Base-by-base conservation (phyloP, 2,329 filamentous ascomycete genomes). In the Colletotrichum falcatum region DNA sequence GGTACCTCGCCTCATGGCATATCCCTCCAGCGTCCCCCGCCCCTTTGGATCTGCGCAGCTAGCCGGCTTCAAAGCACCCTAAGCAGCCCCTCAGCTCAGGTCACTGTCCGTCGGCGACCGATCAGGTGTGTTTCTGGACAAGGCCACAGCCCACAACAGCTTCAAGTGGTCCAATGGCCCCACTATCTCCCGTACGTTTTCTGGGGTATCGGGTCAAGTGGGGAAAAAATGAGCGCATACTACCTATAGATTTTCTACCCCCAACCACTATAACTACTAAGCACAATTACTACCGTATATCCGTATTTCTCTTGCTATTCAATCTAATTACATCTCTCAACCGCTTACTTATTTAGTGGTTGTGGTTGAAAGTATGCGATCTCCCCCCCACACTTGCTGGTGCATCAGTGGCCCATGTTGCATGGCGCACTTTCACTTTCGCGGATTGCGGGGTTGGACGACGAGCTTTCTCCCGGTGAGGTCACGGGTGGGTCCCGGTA, bases 371-470 rank as follows among this genome's bases (percentile, higher is more conserved):
- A n/a, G n/a, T n/a, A n/a, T n/a, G n/a, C n/a, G n/a, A n/a, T n/a
- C n/a, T n/a, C n/a, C n/a, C n/a, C n/a, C n/a, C n/a, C n/a, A n/a
- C n/a, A n/a, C n/a, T n/a, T n/a, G n/a, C 75, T 75, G 77, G 73
- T 74, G 70, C 61, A 68, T 68, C 66, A 62, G 66, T 66, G 67
- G 66, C 66, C 66, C 63, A 66, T 49, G 67, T 44, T 28, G 67
- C 64, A 67, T 67, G 58, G 67, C 64, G 66, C 61, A 53, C 37
- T 42, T 59, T 69, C 61, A 53, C 37, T 42, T 59, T 69, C 60
- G 69, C 72, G 65, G 70, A 76, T 74, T 77, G 76, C 76, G 76
- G 76, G 76, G 76, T 74, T 73, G 70, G 66, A 48, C 30, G 16
- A 54, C 53, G 30, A 65, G 60, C 54, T 56, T 61, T 66, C 49